A percentile compares a stretch with the other conserved stretches of the same genome.
phyloP scores from a whole-genome alignment of 164 flowering plant genomes.

The Piper longum region DNA sequence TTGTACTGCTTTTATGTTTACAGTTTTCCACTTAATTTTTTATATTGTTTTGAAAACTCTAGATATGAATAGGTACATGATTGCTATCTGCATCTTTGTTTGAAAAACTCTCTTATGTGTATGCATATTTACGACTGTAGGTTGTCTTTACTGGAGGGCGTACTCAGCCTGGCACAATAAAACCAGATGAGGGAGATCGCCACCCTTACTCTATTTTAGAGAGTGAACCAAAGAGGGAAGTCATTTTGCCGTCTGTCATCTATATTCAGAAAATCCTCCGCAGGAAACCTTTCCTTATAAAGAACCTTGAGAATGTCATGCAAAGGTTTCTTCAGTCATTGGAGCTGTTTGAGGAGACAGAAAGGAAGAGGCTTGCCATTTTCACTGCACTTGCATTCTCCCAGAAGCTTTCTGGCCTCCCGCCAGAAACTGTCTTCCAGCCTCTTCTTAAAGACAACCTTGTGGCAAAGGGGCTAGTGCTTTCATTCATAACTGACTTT shows the following conservation, averaged over 20 bases:
- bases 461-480: slow-evolving; percentile 90
- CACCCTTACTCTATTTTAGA: slow-evolving; percentile 77
- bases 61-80: neutral
- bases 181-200: slow-evolving; percentile 97
- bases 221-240: slow-evolving; percentile 74
- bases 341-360: slow-evolving; percentile 96
- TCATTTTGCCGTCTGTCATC: slow-evolving; percentile 76
- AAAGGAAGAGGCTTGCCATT: slow-evolving; percentile 87
- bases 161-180: slow-evolving; percentile 93
- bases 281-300: slow-evolving; percentile 84
- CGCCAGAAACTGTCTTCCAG: slow-evolving; percentile 95
- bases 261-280: slow-evolving; percentile 85
- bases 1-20: too few species aligned
- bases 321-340: slow-evolving; percentile 84
- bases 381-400: slow-evolving; percentile 97
- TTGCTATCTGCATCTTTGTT: neutral
- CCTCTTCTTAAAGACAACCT: slow-evolving; percentile 94
- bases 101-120: neutral
- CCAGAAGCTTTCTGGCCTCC: slow-evolving; percentile 93
- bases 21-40: too few species aligned
- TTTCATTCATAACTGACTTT: slow-evolving; percentile 79
- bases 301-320: slow-evolving; percentile 97
- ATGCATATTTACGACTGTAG: slow-evolving; percentile 22
- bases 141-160: slow-evolving; percentile 93
- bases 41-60: neutral